Percentiles rank a stretch among this genome's conserved stretches.
Evolutionary conservation across 108 stramenopile genomes (phyloP).

Genomic region (Pseudonitzschia multiseries): DNA sequence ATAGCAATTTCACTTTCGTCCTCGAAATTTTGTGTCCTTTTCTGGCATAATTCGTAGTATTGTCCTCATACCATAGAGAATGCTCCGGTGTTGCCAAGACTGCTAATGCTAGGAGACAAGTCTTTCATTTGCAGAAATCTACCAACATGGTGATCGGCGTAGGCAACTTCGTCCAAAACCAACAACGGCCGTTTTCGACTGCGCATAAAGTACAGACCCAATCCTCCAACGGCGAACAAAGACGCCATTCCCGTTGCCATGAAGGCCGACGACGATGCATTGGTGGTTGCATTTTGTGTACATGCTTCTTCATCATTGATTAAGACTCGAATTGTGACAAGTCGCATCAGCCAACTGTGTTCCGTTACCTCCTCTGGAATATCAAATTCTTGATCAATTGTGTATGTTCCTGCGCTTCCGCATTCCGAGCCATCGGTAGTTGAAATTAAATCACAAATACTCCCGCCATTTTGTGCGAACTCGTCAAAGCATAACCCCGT

Average conservation of each 20-base stretch:
- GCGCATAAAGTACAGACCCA: conserved; percentile 14
- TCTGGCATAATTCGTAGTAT: too few species aligned
- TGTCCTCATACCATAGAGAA: background rate
- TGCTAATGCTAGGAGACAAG: background rate
- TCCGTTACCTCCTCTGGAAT: conserved; percentile 5
- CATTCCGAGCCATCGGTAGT: conserved; percentile 11
- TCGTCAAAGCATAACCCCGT: conserved; percentile 10
- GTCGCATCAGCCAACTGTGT: background rate
- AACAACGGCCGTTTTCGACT: conserved; percentile 8
- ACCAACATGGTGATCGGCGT: background rate
- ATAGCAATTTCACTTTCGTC: too few species aligned
- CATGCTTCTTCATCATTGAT: conserved; percentile 12
- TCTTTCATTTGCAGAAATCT: conserved; percentile 4
- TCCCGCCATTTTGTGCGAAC: conserved; percentile 14
- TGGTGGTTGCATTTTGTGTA: background rate
- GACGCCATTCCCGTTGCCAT: conserved; percentile 14
- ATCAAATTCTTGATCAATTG: conserved; percentile 10
- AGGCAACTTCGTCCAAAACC: conserved; percentile 3
- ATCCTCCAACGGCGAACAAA: background rate
- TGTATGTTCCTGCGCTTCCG: conserved; percentile 8
- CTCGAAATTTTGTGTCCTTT: too few species aligned
- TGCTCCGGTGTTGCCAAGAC: background rate
- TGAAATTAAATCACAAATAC: conserved; percentile 12
- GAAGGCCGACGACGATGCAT: conserved; percentile 9
- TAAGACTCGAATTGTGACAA: conserved; percentile 10